phyloP scores from a whole-genome alignment of 78 protist species.

The Parvularia atlantis region DNA sequence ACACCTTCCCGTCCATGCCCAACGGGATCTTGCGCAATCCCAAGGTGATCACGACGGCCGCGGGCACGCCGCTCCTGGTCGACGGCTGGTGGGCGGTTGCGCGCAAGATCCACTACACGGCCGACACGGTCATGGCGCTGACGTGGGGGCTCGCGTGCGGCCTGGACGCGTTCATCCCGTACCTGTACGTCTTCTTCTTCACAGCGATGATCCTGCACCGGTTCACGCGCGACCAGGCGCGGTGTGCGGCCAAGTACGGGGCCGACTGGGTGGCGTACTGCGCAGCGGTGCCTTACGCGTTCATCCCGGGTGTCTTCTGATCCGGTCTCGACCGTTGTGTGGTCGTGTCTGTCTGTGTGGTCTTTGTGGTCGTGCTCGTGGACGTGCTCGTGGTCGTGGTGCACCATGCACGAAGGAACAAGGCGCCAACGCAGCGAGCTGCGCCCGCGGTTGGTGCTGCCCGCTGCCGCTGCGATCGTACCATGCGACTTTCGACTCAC shows the following conservation, averaged over 20 bases:
- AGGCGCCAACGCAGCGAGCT: too few relatives aligned
- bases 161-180: slow-evolving; percentile 23
- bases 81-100: slow-evolving; percentile 46
- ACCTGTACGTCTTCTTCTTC: slow-evolving; percentile 48
- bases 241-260: slow-evolving; percentile 42
- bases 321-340: not conserved
- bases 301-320: slow-evolving; percentile 42
- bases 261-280: slow-evolving; percentile 36
- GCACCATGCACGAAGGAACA: too few relatives aligned
- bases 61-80: slow-evolving; percentile 22
- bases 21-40: slow-evolving; percentile 25
- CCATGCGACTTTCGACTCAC: too few relatives aligned
- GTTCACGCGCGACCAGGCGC: slow-evolving; percentile 22
- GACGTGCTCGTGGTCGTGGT: too few relatives aligned
- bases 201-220: slow-evolving; percentile 30
- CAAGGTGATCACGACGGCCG: slow-evolving; percentile 14
- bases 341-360: not conserved
- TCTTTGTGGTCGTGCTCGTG: too few relatives aligned
- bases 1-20: slow-evolving; percentile 47
- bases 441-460: too few relatives aligned
- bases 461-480: too few relatives aligned
- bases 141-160: slow-evolving; percentile 48
- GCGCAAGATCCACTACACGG: slow-evolving; percentile 51
- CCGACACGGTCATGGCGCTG: slow-evolving; percentile 42
- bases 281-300: slow-evolving; percentile 27